Conservation (phyloP, 2,329 filamentous ascomycete species). For the Fusarium tupiense region DNA sequence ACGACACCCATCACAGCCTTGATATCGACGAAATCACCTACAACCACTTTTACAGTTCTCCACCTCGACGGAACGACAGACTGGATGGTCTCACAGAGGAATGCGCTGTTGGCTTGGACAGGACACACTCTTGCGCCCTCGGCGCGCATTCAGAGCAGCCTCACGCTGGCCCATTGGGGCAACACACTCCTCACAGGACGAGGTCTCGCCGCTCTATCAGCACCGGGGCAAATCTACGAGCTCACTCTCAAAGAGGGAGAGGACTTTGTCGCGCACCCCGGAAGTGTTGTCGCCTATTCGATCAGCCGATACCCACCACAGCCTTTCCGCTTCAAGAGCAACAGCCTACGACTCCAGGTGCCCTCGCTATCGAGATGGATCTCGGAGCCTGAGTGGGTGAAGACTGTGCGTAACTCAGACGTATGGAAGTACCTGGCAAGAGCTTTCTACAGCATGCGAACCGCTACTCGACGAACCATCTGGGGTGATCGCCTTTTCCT, state of each 20-base stretch:
- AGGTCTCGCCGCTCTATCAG: slow-evolving; percentile 84
- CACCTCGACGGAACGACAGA: slow-evolving; percentile 93
- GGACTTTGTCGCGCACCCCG: slow-evolving; percentile 90
- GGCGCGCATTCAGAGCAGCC: slow-evolving; percentile 77
- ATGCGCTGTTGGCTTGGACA: slow-evolving; percentile 94
- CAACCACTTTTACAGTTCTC: slow-evolving; percentile 86
- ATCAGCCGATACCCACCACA: slow-evolving; percentile 77
- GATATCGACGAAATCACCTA: slow-evolving; percentile 86
- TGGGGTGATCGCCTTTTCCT: slow-evolving; percentile 96
- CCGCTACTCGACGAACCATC: slow-evolving; percentile 80
- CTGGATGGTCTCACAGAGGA: slow-evolving; percentile 91
- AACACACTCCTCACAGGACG: slow-evolving; percentile 88
- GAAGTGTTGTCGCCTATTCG: slow-evolving; percentile 91
- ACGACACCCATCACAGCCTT: slow-evolving; percentile 88
- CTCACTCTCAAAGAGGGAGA: slow-evolving; percentile 83
- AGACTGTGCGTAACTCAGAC: slow-evolving; percentile 74
- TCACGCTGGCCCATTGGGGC: slow-evolving; percentile 90
- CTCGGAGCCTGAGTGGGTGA: slow-evolving; percentile 77
- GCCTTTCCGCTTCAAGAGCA: slow-evolving; percentile 86
- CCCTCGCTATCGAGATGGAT: slow-evolving; percentile 74
- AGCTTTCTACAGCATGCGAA: slow-evolving; percentile 75
- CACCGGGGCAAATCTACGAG: slow-evolving; percentile 90
- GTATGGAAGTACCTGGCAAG: slow-evolving; percentile 76
- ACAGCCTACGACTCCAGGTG: slow-evolving; percentile 80
- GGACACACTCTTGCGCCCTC: slow-evolving; percentile 83